Base-by-base conservation (phyloP, 2,329 filamentous ascomycete species). In the Alternaria brassicicola region DNA sequence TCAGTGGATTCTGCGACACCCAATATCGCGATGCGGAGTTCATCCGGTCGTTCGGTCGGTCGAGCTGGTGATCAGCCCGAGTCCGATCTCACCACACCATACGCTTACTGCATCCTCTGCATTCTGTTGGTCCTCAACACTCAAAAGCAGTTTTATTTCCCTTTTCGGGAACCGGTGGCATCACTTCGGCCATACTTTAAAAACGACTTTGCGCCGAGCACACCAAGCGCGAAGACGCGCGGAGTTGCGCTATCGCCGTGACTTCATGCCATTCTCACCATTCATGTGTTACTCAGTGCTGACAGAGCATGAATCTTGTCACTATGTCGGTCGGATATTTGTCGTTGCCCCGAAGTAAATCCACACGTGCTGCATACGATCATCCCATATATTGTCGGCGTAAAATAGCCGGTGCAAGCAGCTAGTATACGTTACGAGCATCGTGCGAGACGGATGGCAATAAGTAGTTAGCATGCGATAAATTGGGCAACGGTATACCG, bases 171-270 rank as follows among this genome's bases (percentile, higher is more conserved):
- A 23, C 25, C 45, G 38, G 30, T 23, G 51, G 31, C 51, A 39
- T 35, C 45, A 43, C 25, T 17, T 36, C 38, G 38, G 43, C n/a
- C 25, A 45, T n/a, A 28, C 30, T 45, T 30, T 23, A 17, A 28
- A 38, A 28, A 38, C 51, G 55, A 58, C 31, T 28, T 50, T 50
- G 31, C 23, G 45, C 51, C 55, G 55, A 48, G 48, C 31, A 23
- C 17, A 38, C 35, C 13, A 36, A 45, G 38, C 28, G 39, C 38
- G 30, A 25, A 48, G 19, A 30, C 45, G 33, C 31, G 47, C 51
- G 38, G 55, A 36, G 25, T 21, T 36, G 43, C 26, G 19, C 23
- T 50, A 50, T 45, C 26, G 17, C 50, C 50, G 50, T 10, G 17
- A 15, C 26, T 12, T 9, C 13, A 23, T 21, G 30, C 45, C 31